A percentile compares a stretch with the other conserved stretches of the same genome.
phyloP scores from a whole-genome alignment of 2,329 filamentous ascomycete genomes.

The Harringtonia aguacate region DNA sequence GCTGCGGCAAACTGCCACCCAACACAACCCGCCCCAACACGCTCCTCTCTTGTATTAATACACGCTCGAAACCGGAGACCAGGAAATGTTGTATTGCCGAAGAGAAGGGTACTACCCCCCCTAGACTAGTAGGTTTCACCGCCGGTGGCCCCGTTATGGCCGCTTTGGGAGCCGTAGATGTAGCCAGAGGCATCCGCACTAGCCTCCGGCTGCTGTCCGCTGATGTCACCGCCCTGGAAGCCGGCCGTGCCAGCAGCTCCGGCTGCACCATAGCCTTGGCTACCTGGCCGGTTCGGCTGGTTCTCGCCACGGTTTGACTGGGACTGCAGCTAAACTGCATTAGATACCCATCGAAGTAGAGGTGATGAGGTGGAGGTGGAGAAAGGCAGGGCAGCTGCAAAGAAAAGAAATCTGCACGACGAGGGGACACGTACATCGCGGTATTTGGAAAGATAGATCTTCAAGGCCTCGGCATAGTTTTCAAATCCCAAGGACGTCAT shows the following conservation, averaged over 20 bases:
- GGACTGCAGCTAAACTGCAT: constrained; percentile 40
- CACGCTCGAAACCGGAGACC: constrained; percentile 2
- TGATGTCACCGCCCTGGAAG: constrained; percentile 33
- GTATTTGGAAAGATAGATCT: constrained; percentile 96
- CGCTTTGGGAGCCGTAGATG: constrained; percentile 42
- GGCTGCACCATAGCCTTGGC: constrained; percentile 38
- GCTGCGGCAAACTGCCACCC: neutral
- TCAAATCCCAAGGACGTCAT: constrained; percentile 99
- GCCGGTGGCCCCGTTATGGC: constrained; percentile 47
- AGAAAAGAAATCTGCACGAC: constrained; percentile 3
- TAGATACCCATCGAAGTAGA: neutral
- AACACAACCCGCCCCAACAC: neutral
- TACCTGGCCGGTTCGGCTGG: constrained; percentile 37
- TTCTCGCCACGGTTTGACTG: constrained; percentile 62
- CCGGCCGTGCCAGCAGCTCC: constrained; percentile 24
- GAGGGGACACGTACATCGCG: constrained; percentile 63
- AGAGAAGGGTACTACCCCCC: neutral
- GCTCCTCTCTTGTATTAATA: constrained; percentile 6
- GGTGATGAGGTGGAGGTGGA: neutral
- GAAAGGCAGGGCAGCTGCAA: neutral
- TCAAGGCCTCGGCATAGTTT: constrained; percentile 95
- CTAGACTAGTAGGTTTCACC: constrained; percentile 37
- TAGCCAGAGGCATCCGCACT: constrained; percentile 30
- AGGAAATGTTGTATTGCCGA: neutral
- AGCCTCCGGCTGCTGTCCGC: constrained; percentile 31